Evolutionary conservation across 805 yeast genomes (phyloP).

Genomic region (Ogataea paraovalis): DNA sequence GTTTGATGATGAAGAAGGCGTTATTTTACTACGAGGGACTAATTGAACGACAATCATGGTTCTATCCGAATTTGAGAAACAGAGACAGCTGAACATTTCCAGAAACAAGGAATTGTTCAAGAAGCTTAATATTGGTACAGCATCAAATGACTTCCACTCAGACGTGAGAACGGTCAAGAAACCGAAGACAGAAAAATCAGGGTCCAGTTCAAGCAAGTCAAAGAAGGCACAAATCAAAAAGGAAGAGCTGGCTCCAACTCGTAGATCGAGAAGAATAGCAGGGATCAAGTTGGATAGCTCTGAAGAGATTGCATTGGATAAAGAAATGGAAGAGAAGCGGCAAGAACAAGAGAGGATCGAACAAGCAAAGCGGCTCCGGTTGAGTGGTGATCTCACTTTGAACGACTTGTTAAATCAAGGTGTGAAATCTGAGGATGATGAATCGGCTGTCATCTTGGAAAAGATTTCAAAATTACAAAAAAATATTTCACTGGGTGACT

Average conservation of each 20-base stretch:
- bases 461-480: constrained; percentile 40
- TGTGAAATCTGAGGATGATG: constrained; percentile 28
- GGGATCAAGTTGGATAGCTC: constrained; percentile 48
- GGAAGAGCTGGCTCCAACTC: constrained; percentile 45
- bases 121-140: constrained; percentile 61
- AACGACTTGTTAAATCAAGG: constrained; percentile 44
- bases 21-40: too few species aligned
- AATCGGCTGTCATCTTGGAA: constrained; percentile 24
- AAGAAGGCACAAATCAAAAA: constrained; percentile 25
- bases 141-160: constrained; percentile 47
- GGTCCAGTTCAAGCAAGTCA: constrained; percentile 5
- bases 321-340: constrained; percentile 34
- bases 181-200: constrained; percentile 26
- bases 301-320: constrained; percentile 44
- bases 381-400: constrained; percentile 62
- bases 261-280: constrained; percentile 76
- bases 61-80: constrained; percentile 64
- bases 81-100: constrained; percentile 73
- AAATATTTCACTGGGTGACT: constrained; percentile 65
- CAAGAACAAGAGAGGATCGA: constrained; percentile 30
- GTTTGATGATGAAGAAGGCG: too few species aligned
- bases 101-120: constrained; percentile 74
- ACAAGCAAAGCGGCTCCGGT: constrained; percentile 54
- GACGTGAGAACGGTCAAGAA: constrained; percentile 17
- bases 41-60: constrained; percentile 16